phyloP scores from a whole-genome alignment of 2,329 filamentous ascomycete genomes.

The Arachnomyces sp. region DNA sequence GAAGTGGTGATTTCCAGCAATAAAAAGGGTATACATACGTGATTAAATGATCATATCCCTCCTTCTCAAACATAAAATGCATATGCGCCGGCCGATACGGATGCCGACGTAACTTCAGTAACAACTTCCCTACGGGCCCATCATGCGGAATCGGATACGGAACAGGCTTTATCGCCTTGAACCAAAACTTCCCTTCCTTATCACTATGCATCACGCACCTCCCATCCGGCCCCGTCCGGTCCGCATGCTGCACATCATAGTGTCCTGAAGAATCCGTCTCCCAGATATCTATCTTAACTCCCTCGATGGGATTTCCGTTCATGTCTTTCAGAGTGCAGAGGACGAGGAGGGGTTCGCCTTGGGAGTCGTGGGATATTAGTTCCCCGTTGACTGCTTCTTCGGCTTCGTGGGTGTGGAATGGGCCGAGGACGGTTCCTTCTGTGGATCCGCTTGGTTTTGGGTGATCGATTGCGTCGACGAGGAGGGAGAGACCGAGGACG shows the following conservation, averaged over 20 bases:
- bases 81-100: slow-evolving; percentile 70
- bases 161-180: slow-evolving; percentile 75
- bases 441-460: slow-evolving; percentile 64
- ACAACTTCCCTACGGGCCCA: slow-evolving; percentile 69
- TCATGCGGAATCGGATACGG: slow-evolving; percentile 80
- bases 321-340: slow-evolving; percentile 66
- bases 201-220: slow-evolving; percentile 65
- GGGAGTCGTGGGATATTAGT: slow-evolving; percentile 59
- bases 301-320: slow-evolving; percentile 53
- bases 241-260: slow-evolving; percentile 73
- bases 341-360: slow-evolving; percentile 63
- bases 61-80: slow-evolving; percentile 84
- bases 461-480: slow-evolving; percentile 77
- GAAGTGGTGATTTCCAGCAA: no score
- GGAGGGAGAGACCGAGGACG: slow-evolving; percentile 67
- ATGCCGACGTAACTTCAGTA: slow-evolving; percentile 62
- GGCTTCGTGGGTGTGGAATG: slow-evolving; percentile 77
- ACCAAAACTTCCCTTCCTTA: slow-evolving; percentile 70
- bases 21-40: slow-evolving; percentile 67
- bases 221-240: slow-evolving; percentile 59
- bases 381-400: slow-evolving; percentile 48
- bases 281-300: slow-evolving; percentile 74
- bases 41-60: slow-evolving; percentile 70
- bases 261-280: slow-evolving; percentile 73
- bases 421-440: slow-evolving; percentile 72